These are phyloP conservation scores for Cutaneotrichosporon dermatis DNA, from an alignment of 1,284 basidiomycete species.

Conservation along the genomic window DNA sequence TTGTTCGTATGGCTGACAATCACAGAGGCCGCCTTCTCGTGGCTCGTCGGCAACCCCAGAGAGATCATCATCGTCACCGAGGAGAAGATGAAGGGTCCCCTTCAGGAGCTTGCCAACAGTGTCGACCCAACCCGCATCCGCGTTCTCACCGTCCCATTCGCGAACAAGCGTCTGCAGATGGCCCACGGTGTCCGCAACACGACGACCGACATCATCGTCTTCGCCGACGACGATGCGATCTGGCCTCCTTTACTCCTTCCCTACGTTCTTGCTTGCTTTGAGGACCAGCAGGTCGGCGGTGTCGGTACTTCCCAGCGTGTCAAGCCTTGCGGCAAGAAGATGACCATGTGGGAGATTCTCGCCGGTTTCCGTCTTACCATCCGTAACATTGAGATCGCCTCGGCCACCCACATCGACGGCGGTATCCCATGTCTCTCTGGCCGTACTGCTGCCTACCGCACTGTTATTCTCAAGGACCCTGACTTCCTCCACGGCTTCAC, in stretches of 20 bases:
- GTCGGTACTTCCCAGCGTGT: conserved; percentile 87
- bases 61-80: conserved; percentile 92
- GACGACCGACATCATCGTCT: conserved; percentile 89
- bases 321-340: conserved; percentile 65
- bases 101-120: conserved; percentile 77
- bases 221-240: conserved; percentile 90
- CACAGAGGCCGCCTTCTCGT: conserved; percentile 74
- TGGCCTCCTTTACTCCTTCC: conserved; percentile 85
- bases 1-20: neutral
- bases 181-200: conserved; percentile 81
- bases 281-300: conserved; percentile 86
- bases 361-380: conserved; percentile 87
- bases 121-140: conserved; percentile 78
- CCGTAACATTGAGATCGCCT: conserved; percentile 84
- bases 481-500: conserved; percentile 88
- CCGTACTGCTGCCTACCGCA: conserved; percentile 84
- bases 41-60: conserved; percentile 83
- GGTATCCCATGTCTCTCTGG: conserved; percentile 86
- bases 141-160: conserved; percentile 82
- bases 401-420: conserved; percentile 84
- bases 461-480: conserved; percentile 89
- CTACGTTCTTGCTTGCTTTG: conserved; percentile 81
- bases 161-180: conserved; percentile 91
- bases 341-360: conserved; percentile 91
- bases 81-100: conserved; percentile 77